These are phyloP conservation scores for Herpetomonas samuelpessoai DNA, from an alignment of 208 protist genomes.

Conservation along the genomic window DNA sequence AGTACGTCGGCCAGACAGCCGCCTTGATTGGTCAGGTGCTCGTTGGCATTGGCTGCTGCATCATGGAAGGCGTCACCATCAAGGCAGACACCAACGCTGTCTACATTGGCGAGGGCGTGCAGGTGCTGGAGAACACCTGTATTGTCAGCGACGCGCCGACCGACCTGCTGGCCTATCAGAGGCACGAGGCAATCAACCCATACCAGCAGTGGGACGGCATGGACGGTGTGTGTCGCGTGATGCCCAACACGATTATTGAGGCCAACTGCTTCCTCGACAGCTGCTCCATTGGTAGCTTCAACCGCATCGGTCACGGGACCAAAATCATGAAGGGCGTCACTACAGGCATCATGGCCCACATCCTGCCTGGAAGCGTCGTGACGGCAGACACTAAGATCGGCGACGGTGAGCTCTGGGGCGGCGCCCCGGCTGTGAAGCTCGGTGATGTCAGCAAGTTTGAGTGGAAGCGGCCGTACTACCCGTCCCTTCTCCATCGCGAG, in stretches of 20 bases:
- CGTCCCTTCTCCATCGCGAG: conserved; percentile 72
- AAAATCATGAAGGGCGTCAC: conserved; percentile 90
- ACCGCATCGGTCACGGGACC: conserved; percentile 83
- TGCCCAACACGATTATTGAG: conserved; percentile 85
- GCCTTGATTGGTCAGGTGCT: conserved; percentile 79
- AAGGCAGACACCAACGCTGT: conserved; percentile 85
- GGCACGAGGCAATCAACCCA: conserved; percentile 81
- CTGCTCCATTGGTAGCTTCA: conserved; percentile 87
- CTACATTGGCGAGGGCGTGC: conserved; percentile 80
- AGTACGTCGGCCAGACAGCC: conserved; percentile 84
- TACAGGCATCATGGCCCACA: conserved; percentile 89
- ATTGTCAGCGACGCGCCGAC: conserved; percentile 85
- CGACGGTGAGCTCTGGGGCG: conserved; percentile 86
- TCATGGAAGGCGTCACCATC: conserved; percentile 87
- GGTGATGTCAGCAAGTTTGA: conserved; percentile 89
- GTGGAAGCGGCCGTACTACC: conserved; percentile 82
- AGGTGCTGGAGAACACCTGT: conserved; percentile 88
- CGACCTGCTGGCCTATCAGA: conserved; percentile 79
- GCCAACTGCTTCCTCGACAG: conserved; percentile 86
- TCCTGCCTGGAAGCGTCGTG: conserved; percentile 83
- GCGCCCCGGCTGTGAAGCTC: conserved; percentile 76
- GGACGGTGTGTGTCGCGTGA: conserved; percentile 73
- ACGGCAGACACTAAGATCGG: conserved; percentile 78
- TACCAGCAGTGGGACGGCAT: conserved; percentile 90
- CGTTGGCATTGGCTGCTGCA: conserved; percentile 61